Conservation (phyloP, 2,329 filamentous ascomycete species). For the Fusarium vanettenii region DNA sequence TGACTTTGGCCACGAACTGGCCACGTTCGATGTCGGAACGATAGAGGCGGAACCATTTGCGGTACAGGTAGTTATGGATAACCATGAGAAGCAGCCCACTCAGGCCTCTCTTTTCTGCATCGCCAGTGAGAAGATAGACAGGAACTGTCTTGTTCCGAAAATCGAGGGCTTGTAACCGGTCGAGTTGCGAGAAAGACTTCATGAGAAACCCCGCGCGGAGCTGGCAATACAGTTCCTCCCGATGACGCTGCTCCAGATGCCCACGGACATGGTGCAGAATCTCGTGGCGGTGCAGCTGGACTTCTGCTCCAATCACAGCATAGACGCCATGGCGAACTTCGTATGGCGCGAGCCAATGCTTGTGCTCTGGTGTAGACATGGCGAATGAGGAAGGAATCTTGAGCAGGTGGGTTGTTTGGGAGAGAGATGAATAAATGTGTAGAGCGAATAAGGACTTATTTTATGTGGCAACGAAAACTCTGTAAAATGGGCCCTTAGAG, state of each 20-base stretch:
- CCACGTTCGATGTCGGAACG: constrained; percentile 1
- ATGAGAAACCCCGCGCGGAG: not conserved
- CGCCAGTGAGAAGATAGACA: not conserved
- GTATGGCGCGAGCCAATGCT: not conserved
- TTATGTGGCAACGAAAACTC: not conserved
- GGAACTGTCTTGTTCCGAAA: constrained; percentile 4
- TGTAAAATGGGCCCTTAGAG: not conserved
- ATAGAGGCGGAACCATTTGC: constrained; percentile 8
- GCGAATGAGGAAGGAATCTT: not conserved
- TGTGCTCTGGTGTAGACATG: not conserved
- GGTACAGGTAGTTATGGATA: constrained; percentile 5
- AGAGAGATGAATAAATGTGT: not conserved
- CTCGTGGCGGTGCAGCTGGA: not conserved
- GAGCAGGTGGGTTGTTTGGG: not conserved
- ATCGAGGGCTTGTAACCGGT: not conserved
- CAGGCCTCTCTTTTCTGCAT: not conserved
- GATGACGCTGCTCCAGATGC: not conserved
- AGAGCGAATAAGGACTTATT: not conserved
- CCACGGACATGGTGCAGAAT: constrained; percentile 4
- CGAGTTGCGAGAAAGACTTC: not conserved
- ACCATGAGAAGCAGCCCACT: not conserved
- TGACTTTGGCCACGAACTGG: not conserved
- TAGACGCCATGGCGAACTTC: not conserved
- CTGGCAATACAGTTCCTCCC: not conserved
- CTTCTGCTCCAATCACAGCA: not conserved